phyloP scores from a whole-genome alignment of 257 asterid genomes.

The Nicotiana attenuata region DNA sequence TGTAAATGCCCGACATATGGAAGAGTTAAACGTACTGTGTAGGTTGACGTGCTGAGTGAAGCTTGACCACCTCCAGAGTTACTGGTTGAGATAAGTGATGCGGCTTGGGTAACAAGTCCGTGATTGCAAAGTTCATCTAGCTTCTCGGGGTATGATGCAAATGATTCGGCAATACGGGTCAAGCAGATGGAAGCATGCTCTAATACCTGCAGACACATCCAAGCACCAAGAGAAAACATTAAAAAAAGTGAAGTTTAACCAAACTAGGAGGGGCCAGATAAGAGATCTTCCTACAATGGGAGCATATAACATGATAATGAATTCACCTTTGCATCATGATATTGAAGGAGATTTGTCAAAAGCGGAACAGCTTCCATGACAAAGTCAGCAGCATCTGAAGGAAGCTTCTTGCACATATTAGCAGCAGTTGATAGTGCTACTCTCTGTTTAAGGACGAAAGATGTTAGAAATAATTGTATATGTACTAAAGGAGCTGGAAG shows the following conservation, averaged over 20 bases:
- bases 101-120: slow-evolving; percentile 93
- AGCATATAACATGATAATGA: not conserved
- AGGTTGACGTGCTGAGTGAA: slow-evolving; percentile 85
- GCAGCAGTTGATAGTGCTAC: slow-evolving; percentile 98
- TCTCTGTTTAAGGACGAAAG: slow-evolving; percentile 42
- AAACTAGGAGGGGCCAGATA: not conserved
- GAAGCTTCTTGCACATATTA: slow-evolving; percentile 96
- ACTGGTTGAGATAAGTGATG: slow-evolving; percentile 79
- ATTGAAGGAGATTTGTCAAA: slow-evolving; percentile 94
- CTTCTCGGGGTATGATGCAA: slow-evolving; percentile 90
- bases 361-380: slow-evolving; percentile 99
- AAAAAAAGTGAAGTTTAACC: slow-evolving; percentile 6
- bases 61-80: slow-evolving; percentile 92
- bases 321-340: slow-evolving; percentile 93
- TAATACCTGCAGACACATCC: slow-evolving; percentile 49
- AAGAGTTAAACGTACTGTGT: slow-evolving; percentile 54
- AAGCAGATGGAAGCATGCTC: slow-evolving; percentile 96
- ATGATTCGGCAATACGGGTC: slow-evolving; percentile 98
- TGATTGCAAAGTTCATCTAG: slow-evolving; percentile 94
- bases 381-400: slow-evolving; percentile 96
- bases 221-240: slow-evolving; percentile 3
- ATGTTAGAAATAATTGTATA: not conserved
- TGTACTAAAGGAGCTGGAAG: not conserved
- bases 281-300: not conserved
- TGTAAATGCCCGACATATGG: not conserved